phyloP scores from a whole-genome alignment of 2,329 filamentous ascomycete species.

The Diaporthe sp. region DNA sequence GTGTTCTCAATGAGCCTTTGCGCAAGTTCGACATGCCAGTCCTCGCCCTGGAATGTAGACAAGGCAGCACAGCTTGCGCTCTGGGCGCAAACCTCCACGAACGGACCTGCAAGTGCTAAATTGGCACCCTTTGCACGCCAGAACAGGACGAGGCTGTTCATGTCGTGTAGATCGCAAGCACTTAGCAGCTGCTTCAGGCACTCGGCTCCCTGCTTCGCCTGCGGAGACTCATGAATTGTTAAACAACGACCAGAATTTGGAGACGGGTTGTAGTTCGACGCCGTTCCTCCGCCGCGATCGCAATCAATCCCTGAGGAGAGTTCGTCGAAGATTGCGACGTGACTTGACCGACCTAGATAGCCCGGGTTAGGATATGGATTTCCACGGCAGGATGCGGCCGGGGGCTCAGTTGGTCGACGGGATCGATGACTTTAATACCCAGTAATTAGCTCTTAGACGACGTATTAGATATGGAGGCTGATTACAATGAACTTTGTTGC shows the following conservation, averaged over 20 bases:
- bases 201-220: neutral
- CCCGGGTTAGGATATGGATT: conserved; percentile 50
- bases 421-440: neutral
- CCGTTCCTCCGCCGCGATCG: neutral
- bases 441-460: neutral
- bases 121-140: neutral
- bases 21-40: neutral
- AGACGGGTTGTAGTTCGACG: neutral
- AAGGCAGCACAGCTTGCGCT: neutral
- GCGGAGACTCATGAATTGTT: neutral
- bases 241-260: neutral
- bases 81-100: neutral
- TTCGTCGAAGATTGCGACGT: conserved; percentile 50
- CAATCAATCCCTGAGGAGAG: conserved; percentile 37
- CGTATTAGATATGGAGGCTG: neutral
- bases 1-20: conserved; percentile 2
- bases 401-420: neutral
- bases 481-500: neutral
- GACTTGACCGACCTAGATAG: conserved; percentile 49
- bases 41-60: neutral
- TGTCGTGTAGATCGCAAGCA: neutral
- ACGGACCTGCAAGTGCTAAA: neutral
- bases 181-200: conserved; percentile 1
- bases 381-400: neutral
- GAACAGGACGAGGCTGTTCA: neutral